Base-by-base conservation (phyloP, 768 basidiomycete genomes). In the Tulasnella sp. region DNA sequence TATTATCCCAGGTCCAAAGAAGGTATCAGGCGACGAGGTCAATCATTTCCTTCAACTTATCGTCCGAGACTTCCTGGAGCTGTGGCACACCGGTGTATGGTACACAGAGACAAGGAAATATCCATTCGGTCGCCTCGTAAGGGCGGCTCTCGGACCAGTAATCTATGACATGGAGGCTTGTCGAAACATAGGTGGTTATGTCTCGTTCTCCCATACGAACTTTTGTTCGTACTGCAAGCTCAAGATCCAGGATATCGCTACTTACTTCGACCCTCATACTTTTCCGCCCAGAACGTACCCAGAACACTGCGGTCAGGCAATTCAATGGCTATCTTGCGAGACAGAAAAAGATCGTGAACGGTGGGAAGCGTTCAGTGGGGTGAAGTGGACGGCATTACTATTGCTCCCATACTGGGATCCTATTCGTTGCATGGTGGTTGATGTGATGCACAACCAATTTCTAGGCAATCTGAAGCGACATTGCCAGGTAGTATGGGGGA, bases 1-100 rank as follows among this genome's bases (percentile, higher is more conserved):
- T 0, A 58, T 70, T 3, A 64, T 70, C 13, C 67, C 68, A 37
- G 66, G 66, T 1, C 67, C 66, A 3, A 45, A 57, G 4, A 64
- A 69, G 45, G 67, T 63, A 0, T 50, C 57, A 1, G 42, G 55
- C 1, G 50, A 59, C 10, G 29, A 56, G 5, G 63, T 67, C 15
- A 69, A 70, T 37, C 54, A 68, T 37, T 58, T 58, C 19, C 59
- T 63, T 42, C 45, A 61, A 3, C 65, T 62, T 1, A 31, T 70
- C 0, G 53, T 69, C n/a, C 56, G 68, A 10, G 62, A 63, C 28
- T 53, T 65, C 16, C 5, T 57, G 4, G 8, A 7, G 15, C 46
- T 56, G 3, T 70, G 68, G 67, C 45, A 64, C 0, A 28, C 51
- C 5, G 69, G 69, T 0, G 53, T 69, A 9, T 54, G 12, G 1